Conservation (phyloP, 176 grass and related monocot species). For the Phoenix roebelenii region DNA sequence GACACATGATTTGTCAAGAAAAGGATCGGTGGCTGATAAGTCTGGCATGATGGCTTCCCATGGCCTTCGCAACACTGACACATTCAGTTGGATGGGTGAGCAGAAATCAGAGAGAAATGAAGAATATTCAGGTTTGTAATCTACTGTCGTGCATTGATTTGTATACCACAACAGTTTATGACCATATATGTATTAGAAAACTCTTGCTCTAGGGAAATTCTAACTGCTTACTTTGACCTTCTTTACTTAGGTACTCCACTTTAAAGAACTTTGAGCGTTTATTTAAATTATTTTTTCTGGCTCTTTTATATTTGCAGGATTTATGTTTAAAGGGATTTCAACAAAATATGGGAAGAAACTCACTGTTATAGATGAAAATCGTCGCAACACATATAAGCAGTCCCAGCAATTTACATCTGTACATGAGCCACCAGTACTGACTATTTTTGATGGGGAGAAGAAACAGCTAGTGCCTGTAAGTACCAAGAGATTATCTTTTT, state of each 20-base stretch:
- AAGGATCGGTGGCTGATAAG: slow-evolving; percentile 24
- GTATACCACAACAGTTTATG: too few species aligned
- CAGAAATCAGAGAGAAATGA: slow-evolving; percentile 47
- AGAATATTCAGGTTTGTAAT: slow-evolving; percentile 47
- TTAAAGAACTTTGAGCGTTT: neutral
- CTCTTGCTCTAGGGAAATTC: too few species aligned
- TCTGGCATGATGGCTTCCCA: slow-evolving; percentile 40
- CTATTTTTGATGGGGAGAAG: slow-evolving; percentile 39
- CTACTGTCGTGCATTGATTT: too few species aligned
- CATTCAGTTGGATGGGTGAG: slow-evolving; percentile 37
- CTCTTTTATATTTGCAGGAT: slow-evolving; percentile 28
- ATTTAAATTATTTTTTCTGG: too few species aligned
- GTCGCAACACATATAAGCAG: slow-evolving; percentile 61
- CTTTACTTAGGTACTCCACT: too few species aligned
- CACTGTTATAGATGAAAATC: slow-evolving; percentile 55
- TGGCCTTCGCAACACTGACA: slow-evolving; percentile 36
- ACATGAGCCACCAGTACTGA: slow-evolving; percentile 41
- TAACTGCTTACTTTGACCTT: too few species aligned
- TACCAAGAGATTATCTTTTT: neutral
- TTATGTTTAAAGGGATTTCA: slow-evolving; percentile 29
- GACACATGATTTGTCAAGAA: slow-evolving; percentile 38
- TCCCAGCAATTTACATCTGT: slow-evolving; percentile 33
- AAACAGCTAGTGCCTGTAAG: slow-evolving; percentile 80
- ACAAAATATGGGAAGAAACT: slow-evolving; percentile 49
- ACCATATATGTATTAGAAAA: too few species aligned